Conservation (phyloP, 257 asterid genomes). For the Coffea canephora region DNA sequence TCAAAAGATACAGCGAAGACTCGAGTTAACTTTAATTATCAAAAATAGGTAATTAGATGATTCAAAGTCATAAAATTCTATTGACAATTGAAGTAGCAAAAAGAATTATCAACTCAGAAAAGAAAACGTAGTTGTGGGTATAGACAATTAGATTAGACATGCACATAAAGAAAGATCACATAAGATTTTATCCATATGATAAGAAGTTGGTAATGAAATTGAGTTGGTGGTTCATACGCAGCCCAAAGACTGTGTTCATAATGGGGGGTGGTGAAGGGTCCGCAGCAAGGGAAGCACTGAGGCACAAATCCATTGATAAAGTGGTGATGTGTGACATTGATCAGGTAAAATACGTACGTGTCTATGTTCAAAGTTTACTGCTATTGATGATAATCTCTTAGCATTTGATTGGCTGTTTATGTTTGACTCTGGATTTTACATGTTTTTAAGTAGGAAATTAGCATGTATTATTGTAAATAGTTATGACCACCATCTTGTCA, state of each 20-base stretch:
- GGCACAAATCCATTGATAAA: constrained; percentile 73
- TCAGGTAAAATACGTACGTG: constrained; percentile 41
- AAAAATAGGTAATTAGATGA: no score
- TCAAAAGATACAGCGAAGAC: no score
- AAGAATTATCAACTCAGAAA: background rate
- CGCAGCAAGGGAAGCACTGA: constrained; percentile 89
- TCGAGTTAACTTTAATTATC: no score
- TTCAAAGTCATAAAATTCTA: background rate
- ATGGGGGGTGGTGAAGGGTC: constrained; percentile 99
- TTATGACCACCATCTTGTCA: background rate
- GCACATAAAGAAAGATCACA: background rate
- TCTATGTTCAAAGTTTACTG: background rate
- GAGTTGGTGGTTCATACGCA: constrained; percentile 20
- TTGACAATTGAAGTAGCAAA: no score
- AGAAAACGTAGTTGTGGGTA: background rate
- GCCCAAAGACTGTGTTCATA: constrained; percentile 75
- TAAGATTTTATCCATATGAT: background rate
- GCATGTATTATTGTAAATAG: background rate
- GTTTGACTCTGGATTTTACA: constrained; percentile 2
- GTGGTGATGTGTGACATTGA: constrained; percentile 98
- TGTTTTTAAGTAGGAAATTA: background rate
- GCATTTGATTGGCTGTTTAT: background rate
- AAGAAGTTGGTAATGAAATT: background rate
- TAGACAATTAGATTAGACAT: background rate
- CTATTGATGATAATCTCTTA: background rate